Base-by-base conservation (phyloP, 768 basidiomycete species). In the Termitomyces sp. region DNA sequence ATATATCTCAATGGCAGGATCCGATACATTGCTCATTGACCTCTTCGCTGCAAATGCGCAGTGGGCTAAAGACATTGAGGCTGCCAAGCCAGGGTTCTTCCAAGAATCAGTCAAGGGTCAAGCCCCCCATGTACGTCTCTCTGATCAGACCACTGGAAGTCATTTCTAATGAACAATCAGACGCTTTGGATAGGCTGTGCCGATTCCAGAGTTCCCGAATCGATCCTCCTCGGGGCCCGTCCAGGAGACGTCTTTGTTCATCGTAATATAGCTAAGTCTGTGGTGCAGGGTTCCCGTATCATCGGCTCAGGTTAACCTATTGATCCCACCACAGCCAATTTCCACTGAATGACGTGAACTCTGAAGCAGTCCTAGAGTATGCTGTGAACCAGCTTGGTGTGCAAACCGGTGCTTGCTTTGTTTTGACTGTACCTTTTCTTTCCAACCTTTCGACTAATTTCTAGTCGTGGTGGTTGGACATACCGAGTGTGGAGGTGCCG, bases 171-270 rank as follows among this genome's bases (percentile, higher is more conserved):
- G 20, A n/a, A 32, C 36, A 44, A 8, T n/a, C 51, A 90, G 89
- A 76, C 87, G 12, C 82, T 89, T 65, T 91, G 88, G 88, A 82
- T 91, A 67, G 88, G 89, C 52, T 91, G 89, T 70, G 81, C 91
- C 40, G 93, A 95, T 71, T 94, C 91, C 12, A 79, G 93, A 62
- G 89, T 93, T 3, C 91, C 91, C 20, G 92, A 93, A 70, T 83
- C 83, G 38, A 86, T 90, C 63, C 75, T 90, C 58, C 86, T 85
- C 38, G 82, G 77, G 38, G 76, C 83, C 9, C 79, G 79, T 62
- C 93, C 93, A 0, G 94, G 93, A 55, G 87, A 88, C 47, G 83
- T 91, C 61, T 95, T 95, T 66, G 85, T 88, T 32, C 86, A 93
- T 72, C 78, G 93, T 50, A 95, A 95, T 72, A 87, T 95, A 63